These are phyloP conservation scores for Candida sp. DNA, from an alignment of 1,139 yeast species.

Conservation along the genomic window DNA sequence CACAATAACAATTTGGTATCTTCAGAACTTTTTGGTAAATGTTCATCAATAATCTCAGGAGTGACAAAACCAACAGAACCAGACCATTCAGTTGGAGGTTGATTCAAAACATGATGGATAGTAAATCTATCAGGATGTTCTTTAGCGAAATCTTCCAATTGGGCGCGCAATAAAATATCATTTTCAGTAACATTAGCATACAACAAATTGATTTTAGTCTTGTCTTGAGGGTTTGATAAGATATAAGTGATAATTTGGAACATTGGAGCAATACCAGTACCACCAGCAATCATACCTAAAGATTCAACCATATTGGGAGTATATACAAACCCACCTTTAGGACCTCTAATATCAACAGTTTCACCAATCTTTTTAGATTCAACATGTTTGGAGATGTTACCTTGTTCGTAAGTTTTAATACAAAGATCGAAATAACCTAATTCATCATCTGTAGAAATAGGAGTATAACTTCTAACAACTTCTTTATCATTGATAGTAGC, in stretches of 20 bases:
- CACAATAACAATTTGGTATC: conserved; percentile 77
- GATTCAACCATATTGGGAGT: conserved; percentile 77
- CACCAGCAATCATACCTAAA: conserved; percentile 90
- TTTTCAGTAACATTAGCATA: conserved; percentile 76
- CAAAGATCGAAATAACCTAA: conserved; percentile 87
- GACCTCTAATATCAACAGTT: conserved; percentile 64
- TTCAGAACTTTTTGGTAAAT: conserved; percentile 59
- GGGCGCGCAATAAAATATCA: conserved; percentile 76
- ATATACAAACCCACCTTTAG: conserved; percentile 89
- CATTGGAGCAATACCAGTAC: conserved; percentile 95
- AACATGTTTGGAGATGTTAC: conserved; percentile 80
- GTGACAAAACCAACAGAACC: conserved; percentile 65
- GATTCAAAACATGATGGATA: conserved; percentile 78
- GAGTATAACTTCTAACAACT: conserved; percentile 89
- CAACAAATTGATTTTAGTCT: conserved; percentile 75
- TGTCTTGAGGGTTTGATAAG: conserved; percentile 72
- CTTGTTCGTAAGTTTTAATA: conserved; percentile 90
- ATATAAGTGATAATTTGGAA: conserved; percentile 77
- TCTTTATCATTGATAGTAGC: conserved; percentile 72
- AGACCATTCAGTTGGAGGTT: conserved; percentile 48
- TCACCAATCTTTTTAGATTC: conserved; percentile 56
- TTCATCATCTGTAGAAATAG: conserved; percentile 82
- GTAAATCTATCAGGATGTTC: conserved; percentile 73
- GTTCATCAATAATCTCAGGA: conserved; percentile 57
- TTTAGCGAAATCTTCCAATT: conserved; percentile 64